phyloP scores from a whole-genome alignment of 2,329 filamentous ascomycete species.

The Lecanoromycetidae sp. region DNA sequence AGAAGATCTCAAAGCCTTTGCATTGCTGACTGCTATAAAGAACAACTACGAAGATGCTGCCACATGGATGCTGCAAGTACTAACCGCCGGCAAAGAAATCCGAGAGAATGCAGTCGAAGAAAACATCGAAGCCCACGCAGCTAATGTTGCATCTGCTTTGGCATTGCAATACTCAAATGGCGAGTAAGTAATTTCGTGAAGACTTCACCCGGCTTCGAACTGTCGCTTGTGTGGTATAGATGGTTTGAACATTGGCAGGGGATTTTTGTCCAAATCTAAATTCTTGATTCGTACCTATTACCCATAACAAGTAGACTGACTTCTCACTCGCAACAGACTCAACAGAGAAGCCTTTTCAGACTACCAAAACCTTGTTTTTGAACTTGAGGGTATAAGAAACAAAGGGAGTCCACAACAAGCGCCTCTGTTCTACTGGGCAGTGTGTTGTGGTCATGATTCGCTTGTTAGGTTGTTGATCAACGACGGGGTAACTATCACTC shows the following conservation, averaged over 20 bases:
- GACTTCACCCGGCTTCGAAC: too few species aligned
- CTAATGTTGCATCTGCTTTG: not conserved
- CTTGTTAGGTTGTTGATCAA: not conserved
- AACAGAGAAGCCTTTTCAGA: not conserved
- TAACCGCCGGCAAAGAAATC: not conserved
- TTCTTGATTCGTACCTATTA: too few species aligned
- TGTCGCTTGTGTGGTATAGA: too few species aligned
- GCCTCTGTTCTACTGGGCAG: constrained; percentile 6
- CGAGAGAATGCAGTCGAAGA: not conserved
- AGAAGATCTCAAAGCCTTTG: constrained; percentile 1
- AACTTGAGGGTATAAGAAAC: not conserved
- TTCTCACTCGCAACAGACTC: too few species aligned
- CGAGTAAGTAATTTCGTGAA: too few species aligned
- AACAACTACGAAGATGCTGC: not conserved
- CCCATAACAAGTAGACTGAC: too few species aligned
- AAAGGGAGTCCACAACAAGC: not conserved
- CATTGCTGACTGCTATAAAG: not conserved
- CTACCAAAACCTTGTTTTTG: not conserved
- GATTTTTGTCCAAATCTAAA: too few species aligned
- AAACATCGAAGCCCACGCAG: not conserved
- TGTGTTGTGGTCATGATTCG: not conserved
- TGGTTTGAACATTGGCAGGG: too few species aligned
- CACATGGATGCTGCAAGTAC: not conserved
- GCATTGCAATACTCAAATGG: too few species aligned
- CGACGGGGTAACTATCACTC: not conserved